Evolutionary conservation across 176 grass and related monocot genomes (phyloP), one percentile per base, ranked within the genome.

Genomic region (Rhipidocladum racemiflorum): DNA sequence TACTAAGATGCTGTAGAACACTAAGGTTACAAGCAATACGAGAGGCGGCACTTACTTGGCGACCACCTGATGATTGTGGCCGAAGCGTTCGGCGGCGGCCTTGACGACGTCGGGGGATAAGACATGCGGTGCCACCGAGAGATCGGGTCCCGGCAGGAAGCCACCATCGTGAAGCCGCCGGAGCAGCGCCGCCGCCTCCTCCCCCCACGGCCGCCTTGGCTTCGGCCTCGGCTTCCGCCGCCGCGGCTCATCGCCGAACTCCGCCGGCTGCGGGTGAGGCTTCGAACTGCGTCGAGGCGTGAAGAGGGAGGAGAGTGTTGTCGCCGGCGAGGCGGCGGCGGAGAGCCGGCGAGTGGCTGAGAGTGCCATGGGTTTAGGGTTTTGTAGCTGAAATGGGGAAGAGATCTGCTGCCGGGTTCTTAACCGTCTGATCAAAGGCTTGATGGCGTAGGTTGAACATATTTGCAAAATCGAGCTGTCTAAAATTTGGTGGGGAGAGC

Each of bases 21-120:
- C 4, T 12, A 20, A 44, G 44, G 18, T 32, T 5, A 70, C 48
- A 44, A 87, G 42, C 38, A 46, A 60, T 27, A 44, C 0, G 54
- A 54, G 78, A 65, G 39, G 16, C 32, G 18, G 23, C 25, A 82
- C 86, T 91, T 75, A 91, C 92, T 87, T 94, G 49, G 92, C 86
- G 51, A 89, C 85, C 7, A 74, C 84, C 70, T 91, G 92, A 51
- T 91, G 81, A 57, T 85, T 80, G 9, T 85, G 63, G 6, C 89
- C 89, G 73, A 87, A 91, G 28, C 85, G 78, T 70, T 91, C 89
- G 34, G 84, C 84, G 10, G 89, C 92, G 39, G 86, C 29, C 75
- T 94, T 91, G 77, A 89, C 81, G 34, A 66, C 59, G 74, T 82
- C 81, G 2, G 80, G 87, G 2, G 76, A 87, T 16, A n/a, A 80